A percentile compares a stretch with the other conserved stretches of the same genome.
These are phyloP conservation scores for Syzygium aromaticum DNA, from an alignment of 345 rosid species.

Conservation along the genomic window DNA sequence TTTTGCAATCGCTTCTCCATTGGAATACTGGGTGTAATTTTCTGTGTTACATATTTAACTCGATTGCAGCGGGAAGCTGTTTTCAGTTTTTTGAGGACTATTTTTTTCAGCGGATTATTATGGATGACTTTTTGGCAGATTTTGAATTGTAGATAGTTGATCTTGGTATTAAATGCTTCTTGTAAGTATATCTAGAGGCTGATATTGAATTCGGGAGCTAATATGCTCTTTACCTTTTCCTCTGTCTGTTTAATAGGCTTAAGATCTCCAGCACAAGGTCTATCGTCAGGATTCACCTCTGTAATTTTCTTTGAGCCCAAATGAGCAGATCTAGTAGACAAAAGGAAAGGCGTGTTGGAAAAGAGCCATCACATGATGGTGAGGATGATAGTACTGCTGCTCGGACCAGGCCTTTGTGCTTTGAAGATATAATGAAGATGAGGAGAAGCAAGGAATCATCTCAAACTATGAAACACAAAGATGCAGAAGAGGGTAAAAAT, in stretches of 20 bases:
- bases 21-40: background rate
- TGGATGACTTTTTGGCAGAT: background rate
- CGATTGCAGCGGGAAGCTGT: background rate
- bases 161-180: background rate
- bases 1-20: background rate
- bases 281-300: background rate
- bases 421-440: slow-evolving; percentile 66
- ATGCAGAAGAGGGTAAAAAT: slow-evolving; percentile 9
- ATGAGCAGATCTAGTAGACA: slow-evolving; percentile 46
- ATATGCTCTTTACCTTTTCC: background rate
- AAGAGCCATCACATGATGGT: background rate
- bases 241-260: background rate
- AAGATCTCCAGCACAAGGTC: background rate
- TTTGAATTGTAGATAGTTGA: background rate
- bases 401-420: slow-evolving; percentile 75
- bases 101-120: background rate
- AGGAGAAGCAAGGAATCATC: slow-evolving; percentile 45
- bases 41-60: background rate
- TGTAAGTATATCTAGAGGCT: background rate
- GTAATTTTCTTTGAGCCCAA: slow-evolving; percentile 11
- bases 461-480: slow-evolving; percentile 25
- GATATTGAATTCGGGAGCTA: background rate
- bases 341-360: slow-evolving; percentile 18
- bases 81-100: background rate
- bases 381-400: slow-evolving; percentile 62